Evolutionary conservation across 768 basidiomycete species (phyloP).

Genomic region (Auriscalpium microsporum): DNA sequence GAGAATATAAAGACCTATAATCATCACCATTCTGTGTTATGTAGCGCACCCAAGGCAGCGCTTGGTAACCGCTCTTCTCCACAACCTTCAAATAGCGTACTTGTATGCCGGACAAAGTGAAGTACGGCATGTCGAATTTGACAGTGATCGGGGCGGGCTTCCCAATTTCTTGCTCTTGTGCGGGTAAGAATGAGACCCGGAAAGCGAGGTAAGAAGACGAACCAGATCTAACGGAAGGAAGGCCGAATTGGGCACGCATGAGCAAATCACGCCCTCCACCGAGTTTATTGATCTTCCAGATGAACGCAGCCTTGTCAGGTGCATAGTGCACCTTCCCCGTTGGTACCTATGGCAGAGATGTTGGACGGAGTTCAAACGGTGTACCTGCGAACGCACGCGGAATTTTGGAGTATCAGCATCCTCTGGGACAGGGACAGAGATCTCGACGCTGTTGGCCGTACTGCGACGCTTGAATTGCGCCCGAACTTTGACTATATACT

Average conservation of each 20-base stretch:
- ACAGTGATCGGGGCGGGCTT: slow-evolving; percentile 93
- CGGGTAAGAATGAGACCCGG: not conserved
- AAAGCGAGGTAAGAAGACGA: slow-evolving; percentile 21
- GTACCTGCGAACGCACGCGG: slow-evolving; percentile 45
- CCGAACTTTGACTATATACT: slow-evolving; percentile 92
- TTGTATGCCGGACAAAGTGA: slow-evolving; percentile 95
- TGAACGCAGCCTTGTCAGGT: slow-evolving; percentile 95
- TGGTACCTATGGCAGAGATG: slow-evolving; percentile 55
- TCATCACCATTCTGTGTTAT: slow-evolving; percentile 90
- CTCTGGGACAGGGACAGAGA: slow-evolving; percentile 97
- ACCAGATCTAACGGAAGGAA: slow-evolving; percentile 91
- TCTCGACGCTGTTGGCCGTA: slow-evolving; percentile 96
- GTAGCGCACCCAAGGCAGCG: slow-evolving; percentile 92
- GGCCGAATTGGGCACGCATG: slow-evolving; percentile 95
- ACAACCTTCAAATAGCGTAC: slow-evolving; percentile 98
- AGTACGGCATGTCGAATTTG: slow-evolving; percentile 97
- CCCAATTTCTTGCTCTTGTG: slow-evolving; percentile 62
- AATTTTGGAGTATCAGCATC: slow-evolving; percentile 98
- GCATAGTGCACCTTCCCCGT: slow-evolving; percentile 95
- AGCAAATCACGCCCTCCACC: slow-evolving; percentile 93
- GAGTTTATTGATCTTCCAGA: slow-evolving; percentile 99
- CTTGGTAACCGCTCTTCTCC: slow-evolving; percentile 96
- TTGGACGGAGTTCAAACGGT: not conserved
- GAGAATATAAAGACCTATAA: slow-evolving; percentile 54
- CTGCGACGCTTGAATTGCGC: slow-evolving; percentile 97